Evolutionary conservation across 257 asterid genomes (phyloP), one percentile per base, ranked within the genome.

Genomic region (Ajuga chamaepitys): DNA sequence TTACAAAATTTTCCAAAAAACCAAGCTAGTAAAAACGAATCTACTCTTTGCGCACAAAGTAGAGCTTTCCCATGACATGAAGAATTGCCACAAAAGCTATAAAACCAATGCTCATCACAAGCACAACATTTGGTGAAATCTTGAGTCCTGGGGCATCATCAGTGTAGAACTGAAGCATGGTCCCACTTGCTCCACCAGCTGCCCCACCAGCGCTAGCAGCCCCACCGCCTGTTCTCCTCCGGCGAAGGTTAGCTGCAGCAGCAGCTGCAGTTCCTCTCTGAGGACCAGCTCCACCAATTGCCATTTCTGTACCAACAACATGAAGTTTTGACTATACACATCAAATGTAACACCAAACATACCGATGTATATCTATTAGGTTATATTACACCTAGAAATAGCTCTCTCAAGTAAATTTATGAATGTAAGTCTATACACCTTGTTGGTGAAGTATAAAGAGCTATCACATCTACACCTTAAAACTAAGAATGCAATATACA

Each of bases 241-340:
- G 57, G 5, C 91, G 91, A 28, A 85, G 82, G 64, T 83, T 83
- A 17, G 89, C 89, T 13, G 88, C 91, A 0, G 91, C 82, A 0
- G 91, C 88, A 4, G 91, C 91, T 66, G 91, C 88, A 40, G 81
- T 78, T 72, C 91, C 91, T 73, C 91, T 76, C 73, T 82, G 88
- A 57, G 86, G 91, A 66, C 71, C 82, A 21, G 70, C 82, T 68
- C 91, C 91, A 82, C 82, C 84, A 13, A 66, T 72, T 41, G 88
- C 88, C 91, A 85, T 85, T 64, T 70, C 88, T 80, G 70, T 72
- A 79, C 32, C 64, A 57, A 52, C 50, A 11, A 28, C 63, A 13
- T 53, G 51, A 63, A 24, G 22, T 3, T 35, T 70, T 21, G 67
- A 56, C 42, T 4, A 16, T 16, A 9, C 13, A n/a, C 14, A 28